Evolutionary conservation across 441 rosid species (phyloP).

Genomic region (Bruguiera hainesii): DNA sequence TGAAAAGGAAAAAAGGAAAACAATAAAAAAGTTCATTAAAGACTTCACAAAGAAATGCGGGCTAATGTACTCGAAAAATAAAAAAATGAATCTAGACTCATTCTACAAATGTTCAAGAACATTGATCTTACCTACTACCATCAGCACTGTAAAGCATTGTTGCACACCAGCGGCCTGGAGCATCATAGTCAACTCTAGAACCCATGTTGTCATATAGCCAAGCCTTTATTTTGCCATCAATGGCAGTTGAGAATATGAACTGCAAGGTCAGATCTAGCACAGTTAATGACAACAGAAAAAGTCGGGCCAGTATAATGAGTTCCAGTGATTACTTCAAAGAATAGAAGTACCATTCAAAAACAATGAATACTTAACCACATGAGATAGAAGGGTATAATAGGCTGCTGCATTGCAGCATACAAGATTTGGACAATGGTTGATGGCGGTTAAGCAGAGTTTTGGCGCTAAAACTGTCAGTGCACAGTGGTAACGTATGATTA

Average conservation of each 20-base stretch:
- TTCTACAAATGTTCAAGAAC: background rate
- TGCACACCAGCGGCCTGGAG: conserved; percentile 51
- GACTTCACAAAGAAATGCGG: background rate
- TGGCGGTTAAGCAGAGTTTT: no score
- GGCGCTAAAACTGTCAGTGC: no score
- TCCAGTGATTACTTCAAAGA: no score
- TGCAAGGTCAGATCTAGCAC: conserved; percentile 21
- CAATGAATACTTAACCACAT: no score
- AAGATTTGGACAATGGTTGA: no score
- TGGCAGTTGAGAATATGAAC: conserved; percentile 55
- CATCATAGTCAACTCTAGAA: conserved; percentile 45
- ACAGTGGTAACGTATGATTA: no score
- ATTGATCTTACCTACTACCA: conserved; percentile 32
- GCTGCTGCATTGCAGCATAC: no score
- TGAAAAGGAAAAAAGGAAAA: background rate
- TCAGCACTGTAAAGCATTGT: conserved; percentile 51
- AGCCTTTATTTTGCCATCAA: conserved; percentile 52
- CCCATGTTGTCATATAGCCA: conserved; percentile 52
- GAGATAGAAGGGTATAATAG: no score
- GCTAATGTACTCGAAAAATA: background rate
- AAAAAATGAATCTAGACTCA: background rate
- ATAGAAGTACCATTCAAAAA: no score
- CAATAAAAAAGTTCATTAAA: background rate
- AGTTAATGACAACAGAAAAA: conserved; percentile 13
- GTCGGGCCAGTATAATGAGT: background rate